A percentile compares a stretch with the other conserved stretches of the same genome.
These are phyloP conservation scores for Claviceps citrina DNA, from an alignment of 2,329 filamentous ascomycete genomes.

Conservation along the genomic window DNA sequence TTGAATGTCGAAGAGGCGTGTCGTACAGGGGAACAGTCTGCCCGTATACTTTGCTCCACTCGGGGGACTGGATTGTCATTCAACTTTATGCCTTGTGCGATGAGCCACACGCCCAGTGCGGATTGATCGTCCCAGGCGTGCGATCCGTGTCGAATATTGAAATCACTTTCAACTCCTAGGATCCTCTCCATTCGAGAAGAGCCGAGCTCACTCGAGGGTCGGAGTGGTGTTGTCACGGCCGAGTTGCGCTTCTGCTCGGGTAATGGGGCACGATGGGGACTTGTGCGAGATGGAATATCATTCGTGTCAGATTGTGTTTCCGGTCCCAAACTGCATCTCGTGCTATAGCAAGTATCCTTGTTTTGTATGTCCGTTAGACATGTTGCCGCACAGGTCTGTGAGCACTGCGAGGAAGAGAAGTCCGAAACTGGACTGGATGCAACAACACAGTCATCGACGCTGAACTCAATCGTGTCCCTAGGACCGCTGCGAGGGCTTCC, in stretches of 20 bases:
- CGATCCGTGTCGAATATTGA: conserved; percentile 16
- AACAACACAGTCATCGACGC: conserved; percentile 8
- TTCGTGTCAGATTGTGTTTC: conserved; percentile 1
- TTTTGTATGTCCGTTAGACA: neutral
- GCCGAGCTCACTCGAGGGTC: conserved; percentile 3
- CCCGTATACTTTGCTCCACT: conserved; percentile 6
- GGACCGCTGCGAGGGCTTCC: conserved; percentile 24
- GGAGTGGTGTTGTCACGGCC: conserved; percentile 1
- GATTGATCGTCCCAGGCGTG: conserved; percentile 20
- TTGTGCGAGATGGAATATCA: neutral
- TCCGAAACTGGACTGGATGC: neutral
- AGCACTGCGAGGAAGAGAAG: conserved; percentile 1
- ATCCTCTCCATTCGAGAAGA: conserved; percentile 7
- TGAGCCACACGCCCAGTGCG: conserved; percentile 23
- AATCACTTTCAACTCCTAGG: conserved; percentile 13
- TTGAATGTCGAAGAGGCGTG: neutral
- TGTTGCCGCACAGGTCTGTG: neutral
- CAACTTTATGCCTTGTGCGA: conserved; percentile 18
- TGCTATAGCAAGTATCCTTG: neutral
- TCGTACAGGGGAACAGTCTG: neutral
- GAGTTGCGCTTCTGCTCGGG: neutral
- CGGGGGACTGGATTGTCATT: conserved; percentile 12
- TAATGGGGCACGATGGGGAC: neutral
- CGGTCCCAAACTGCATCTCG: neutral
- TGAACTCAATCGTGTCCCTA: conserved; percentile 34